phyloP scores from a whole-genome alignment of 129 eudicot genomes.

The Helichrysum umbraculigerum region DNA sequence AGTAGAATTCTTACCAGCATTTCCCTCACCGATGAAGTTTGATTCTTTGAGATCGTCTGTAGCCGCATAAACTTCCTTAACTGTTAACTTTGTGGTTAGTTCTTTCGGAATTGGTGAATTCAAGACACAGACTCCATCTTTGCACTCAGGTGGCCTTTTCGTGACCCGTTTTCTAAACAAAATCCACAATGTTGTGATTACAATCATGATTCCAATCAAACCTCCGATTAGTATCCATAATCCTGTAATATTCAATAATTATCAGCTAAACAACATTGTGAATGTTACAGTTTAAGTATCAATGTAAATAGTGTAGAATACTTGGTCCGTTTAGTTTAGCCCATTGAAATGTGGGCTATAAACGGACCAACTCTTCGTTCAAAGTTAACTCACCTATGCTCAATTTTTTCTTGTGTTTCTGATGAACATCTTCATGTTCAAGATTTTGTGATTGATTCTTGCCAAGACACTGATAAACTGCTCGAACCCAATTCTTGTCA shows the following conservation, averaged over 20 bases:
- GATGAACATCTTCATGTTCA: slow-evolving; percentile 41
- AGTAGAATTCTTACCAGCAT: slow-evolving; percentile 53
- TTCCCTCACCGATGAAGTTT: slow-evolving; percentile 81
- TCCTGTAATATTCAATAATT: slow-evolving; percentile 38
- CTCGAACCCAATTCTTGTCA: slow-evolving; percentile 42
- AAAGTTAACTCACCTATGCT: slow-evolving; percentile 26
- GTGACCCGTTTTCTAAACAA: slow-evolving; percentile 29
- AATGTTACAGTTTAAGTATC: too few relatives aligned
- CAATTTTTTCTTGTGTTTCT: slow-evolving; percentile 20
- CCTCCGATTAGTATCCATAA: slow-evolving; percentile 52
- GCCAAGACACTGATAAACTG: slow-evolving; percentile 52
- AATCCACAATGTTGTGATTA: slow-evolving; percentile 36
- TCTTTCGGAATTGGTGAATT: slow-evolving; percentile 34
- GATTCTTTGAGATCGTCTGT: slow-evolving; percentile 59
- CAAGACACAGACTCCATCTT: slow-evolving; percentile 21
- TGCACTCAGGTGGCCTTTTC: slow-evolving; percentile 12
- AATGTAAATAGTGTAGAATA: too few relatives aligned
- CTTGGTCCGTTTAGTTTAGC: too few relatives aligned
- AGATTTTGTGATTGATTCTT: slow-evolving; percentile 32
- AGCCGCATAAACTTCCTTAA: slow-evolving; percentile 59
- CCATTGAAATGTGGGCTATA: background rate
- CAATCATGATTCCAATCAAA: slow-evolving; percentile 30
- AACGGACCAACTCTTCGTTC: background rate
- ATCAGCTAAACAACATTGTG: background rate
- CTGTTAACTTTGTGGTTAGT: slow-evolving; percentile 40